Evolutionary conservation across 2,329 filamentous ascomycete species (phyloP), one percentile per base, ranked within the genome.

Genomic region (Colletotrichum trifolii): DNA sequence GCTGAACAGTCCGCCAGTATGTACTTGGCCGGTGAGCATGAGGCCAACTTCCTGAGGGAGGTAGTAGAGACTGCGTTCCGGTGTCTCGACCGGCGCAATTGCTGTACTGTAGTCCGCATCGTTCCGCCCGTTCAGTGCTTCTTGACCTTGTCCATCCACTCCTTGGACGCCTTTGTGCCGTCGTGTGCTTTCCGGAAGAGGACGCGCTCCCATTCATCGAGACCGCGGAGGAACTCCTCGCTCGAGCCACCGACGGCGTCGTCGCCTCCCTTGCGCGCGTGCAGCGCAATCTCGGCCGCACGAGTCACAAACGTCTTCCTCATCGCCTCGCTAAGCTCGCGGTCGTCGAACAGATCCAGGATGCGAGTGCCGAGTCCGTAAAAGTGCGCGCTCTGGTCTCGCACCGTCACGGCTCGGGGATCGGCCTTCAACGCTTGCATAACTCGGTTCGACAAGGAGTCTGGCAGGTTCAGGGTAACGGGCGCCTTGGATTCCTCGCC

Each of bases 351-450:
- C 0, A 99, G 79, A 64, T 97, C 94, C 67, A 98, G 82, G 78
- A 97, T 94, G 55, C 93, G 87, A 48, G 92, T 90, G 4, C 92
- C 93, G 4, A 98, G 85, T 33, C 88, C 89, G 79, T 97, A 98
- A 72, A 97, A 97, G 77, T 97, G 91, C 40, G 91, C 89, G 66
- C 92, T 92, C 76, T 96, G 88, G 60, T 92, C 89, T 54, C 95
- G 88, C 46, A 99, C 77, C 60, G 97, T 90, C 1, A 99, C 93
- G 10, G 91, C 91, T 59, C 91, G 89, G 0, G 96, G 91, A 74
- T 97, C 94, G 38, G 96, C 96, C 74, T 95, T 96, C 42, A 99
- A 82, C 0, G 96, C 96, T 71, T 96, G 94, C 73, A 96, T 82
- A 46, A 98, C 94, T 49, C 92, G 88, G 67, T 89, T 86, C 6